Conservation (phyloP, 495 filamentous ascomycete species). For the Glarea lozoyensis region DNA sequence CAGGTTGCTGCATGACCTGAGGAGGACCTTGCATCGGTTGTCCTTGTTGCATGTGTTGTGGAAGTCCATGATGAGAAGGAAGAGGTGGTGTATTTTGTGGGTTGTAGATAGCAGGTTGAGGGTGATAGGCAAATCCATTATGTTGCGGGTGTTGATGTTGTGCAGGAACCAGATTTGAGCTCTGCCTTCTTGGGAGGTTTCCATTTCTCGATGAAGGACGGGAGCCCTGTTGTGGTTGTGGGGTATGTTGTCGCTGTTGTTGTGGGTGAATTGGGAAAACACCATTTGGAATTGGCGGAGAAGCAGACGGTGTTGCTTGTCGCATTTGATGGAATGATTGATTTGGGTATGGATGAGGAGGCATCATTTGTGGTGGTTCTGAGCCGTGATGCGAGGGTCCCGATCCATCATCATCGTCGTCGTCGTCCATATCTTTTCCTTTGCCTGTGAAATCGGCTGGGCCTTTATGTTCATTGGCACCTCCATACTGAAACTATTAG, state of each 20-base stretch:
- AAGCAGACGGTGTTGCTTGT: conserved; percentile 74
- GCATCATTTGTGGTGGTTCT: conserved; percentile 45
- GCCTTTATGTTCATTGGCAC: conserved; percentile 91
- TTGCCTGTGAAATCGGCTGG: conserved; percentile 86
- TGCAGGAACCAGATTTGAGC: conserved; percentile 65
- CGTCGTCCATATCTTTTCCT: conserved; percentile 77
- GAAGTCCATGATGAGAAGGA: conserved; percentile 27
- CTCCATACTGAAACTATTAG: conserved; percentile 59
- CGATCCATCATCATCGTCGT: conserved; percentile 65
- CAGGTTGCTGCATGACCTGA: conserved; percentile 18
- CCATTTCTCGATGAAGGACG: conserved; percentile 78
- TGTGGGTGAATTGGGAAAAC: conserved; percentile 47
- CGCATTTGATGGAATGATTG: conserved; percentile 73
- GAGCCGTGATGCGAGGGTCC: conserved; percentile 52
- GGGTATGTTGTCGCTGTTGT: conserved; percentile 66
- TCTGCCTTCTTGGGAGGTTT: conserved; percentile 47
- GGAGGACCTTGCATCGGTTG: conserved; percentile 27
- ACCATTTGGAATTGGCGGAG: conserved; percentile 81
- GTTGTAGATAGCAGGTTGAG: conserved; percentile 78
- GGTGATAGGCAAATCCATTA: conserved; percentile 78
- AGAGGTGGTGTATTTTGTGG: conserved; percentile 48
- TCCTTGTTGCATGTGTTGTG: conserved; percentile 35
- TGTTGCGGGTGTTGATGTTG: conserved; percentile 52
- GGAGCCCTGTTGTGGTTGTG: conserved; percentile 66
- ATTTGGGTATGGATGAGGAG: conserved; percentile 68